A percentile compares a stretch with the other conserved stretches of the same genome.
Evolutionary conservation across 345 rosid genomes (phyloP).

Genomic region (Citrus glauca): DNA sequence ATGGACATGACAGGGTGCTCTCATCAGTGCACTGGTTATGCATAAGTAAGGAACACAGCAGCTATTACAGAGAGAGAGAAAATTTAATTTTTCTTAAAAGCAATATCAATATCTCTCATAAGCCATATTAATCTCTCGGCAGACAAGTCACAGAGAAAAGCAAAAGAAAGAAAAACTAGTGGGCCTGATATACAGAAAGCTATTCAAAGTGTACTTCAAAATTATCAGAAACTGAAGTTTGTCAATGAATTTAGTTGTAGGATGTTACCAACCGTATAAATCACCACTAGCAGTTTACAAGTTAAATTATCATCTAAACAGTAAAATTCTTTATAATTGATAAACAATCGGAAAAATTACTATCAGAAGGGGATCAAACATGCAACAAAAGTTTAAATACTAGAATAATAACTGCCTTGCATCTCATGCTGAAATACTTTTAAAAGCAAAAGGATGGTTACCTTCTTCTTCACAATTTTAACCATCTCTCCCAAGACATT

Average conservation of each 20-base stretch:
- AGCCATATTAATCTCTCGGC: not conserved
- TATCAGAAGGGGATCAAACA: too few species aligned
- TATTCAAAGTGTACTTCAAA: not conserved
- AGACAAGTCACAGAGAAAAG: not conserved
- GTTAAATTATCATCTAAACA: not conserved
- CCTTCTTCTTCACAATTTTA: slow-evolving; percentile 84
- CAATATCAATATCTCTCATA: not conserved
- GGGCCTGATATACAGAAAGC: not conserved
- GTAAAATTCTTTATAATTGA: not conserved
- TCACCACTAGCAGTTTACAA: not conserved
- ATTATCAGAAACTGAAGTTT: not conserved
- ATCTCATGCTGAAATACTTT: not conserved
- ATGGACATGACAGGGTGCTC: not conserved
- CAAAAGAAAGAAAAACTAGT: not conserved
- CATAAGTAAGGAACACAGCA: not conserved
- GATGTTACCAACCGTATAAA: not conserved
- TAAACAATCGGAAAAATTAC: not conserved
- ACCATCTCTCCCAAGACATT: slow-evolving; percentile 85
- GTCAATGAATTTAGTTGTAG: not conserved
- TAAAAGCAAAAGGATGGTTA: slow-evolving; percentile 12
- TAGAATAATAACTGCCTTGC: not conserved
- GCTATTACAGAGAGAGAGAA: not conserved
- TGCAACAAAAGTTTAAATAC: not conserved
- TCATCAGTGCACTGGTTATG: not conserved
- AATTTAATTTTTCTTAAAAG: not conserved